A percentile compares a stretch with the other conserved stretches of the same genome.
Conservation (phyloP, 306 rosid species). For the Chamaecrista fasciculata region DNA sequence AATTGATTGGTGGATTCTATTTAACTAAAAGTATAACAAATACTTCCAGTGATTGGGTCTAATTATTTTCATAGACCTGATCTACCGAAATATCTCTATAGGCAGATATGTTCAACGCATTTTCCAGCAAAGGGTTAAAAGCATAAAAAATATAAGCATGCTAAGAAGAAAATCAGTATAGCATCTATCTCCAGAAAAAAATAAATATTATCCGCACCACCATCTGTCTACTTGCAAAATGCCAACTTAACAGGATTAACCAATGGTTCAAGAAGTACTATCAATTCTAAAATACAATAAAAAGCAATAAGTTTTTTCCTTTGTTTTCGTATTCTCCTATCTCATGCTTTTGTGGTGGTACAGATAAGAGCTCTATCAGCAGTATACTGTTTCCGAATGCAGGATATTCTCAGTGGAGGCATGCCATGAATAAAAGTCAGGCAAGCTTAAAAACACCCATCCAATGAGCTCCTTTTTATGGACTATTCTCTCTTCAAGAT, state of each 20-base stretch:
- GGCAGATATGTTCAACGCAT: neutral
- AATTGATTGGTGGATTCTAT: too few species aligned
- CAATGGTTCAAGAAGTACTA: conserved; percentile 27
- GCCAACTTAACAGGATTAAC: conserved; percentile 35
- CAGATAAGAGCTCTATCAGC: conserved; percentile 33
- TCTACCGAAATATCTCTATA: too few species aligned
- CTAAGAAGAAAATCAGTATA: neutral
- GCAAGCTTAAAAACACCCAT: conserved; percentile 48
- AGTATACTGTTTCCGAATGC: conserved; percentile 34
- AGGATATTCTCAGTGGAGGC: conserved; percentile 42
- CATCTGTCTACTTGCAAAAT: conserved; percentile 37
- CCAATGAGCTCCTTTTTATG: conserved; percentile 37
- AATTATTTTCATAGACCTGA: neutral
- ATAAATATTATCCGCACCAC: conserved; percentile 41
- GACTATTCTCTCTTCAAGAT: conserved; percentile 47
- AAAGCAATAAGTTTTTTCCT: conserved; percentile 21
- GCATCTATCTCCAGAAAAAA: conserved; percentile 26
- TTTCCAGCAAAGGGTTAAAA: conserved; percentile 20
- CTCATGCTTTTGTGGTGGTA: conserved; percentile 25
- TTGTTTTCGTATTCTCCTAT: conserved; percentile 14
- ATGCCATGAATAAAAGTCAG: conserved; percentile 57
- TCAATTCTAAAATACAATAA: conserved; percentile 23
- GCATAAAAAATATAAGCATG: conserved; percentile 2
- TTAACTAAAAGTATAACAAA: too few species aligned
- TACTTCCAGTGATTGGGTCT: too few species aligned